Base-by-base conservation (phyloP, 1,139 yeast species). In the Ashbya aceris region DNA sequence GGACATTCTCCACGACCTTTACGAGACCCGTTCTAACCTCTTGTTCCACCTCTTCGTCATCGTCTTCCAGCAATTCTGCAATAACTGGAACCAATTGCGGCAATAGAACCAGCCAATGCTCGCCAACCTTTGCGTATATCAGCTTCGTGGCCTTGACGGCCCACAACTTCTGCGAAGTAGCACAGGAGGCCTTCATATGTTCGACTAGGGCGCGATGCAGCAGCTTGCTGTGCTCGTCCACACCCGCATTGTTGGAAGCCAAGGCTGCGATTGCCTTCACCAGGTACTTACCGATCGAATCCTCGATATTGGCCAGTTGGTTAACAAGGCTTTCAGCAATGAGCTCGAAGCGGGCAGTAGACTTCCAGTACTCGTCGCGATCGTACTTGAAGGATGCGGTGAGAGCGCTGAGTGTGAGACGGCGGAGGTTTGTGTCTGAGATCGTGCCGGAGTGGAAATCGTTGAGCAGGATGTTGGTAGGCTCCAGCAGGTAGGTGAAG, bases 41-140 rank as follows among this genome's bases (percentile, higher is more conserved):
- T 59, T 77, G 62, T 64, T 91, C 98, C 27, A 93, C 96, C 38
- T 75, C 77, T 63, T 93, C 98, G 50, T 89, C 94, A 48, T 91
- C 97, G 61, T 89, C 97, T 61, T 91, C 98, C 49, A 91, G 71
- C 47, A 93, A 69, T 65, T 91, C 99, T 5, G 97, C 96, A 62
- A 91, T 85, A 49, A 86, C 75, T 34, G 99, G 99, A 48, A 93
- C 95, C 55, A 91, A 73, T 56, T 91, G 96, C 23, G 98, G 98
- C 58, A 91, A 73, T 69, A 84, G 74, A 31, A 82, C 69, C 49
- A 91, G 74, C 98, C 98, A 91, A 61, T 81, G 87, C 57, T 91
- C 97, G 41, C 97, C 97, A 60, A 87, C 80, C 69, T 84, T 84
- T 52, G 84, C 84, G 73, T 87, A 91, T 33, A 91, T 77, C 23